These are phyloP conservation scores for Boletus rex-veris DNA, from an alignment of 768 basidiomycete species.

Conservation along the genomic window DNA sequence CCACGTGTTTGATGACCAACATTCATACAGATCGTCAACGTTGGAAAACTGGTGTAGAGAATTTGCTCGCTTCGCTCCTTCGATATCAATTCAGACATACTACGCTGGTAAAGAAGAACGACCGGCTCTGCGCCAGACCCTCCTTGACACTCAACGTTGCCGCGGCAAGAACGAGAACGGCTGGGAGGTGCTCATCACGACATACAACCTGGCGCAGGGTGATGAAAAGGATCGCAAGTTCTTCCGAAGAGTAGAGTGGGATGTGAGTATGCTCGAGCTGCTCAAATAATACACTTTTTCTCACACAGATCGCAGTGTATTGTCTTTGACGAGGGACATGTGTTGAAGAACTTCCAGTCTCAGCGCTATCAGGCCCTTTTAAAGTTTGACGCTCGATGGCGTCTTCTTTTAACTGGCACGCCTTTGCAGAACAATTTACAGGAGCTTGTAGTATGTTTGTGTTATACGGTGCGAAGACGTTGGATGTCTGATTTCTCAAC, in stretches of 20 bases:
- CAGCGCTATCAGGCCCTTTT: constrained; percentile 90
- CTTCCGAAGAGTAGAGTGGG: constrained; percentile 87
- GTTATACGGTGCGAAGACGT: constrained; percentile 1
- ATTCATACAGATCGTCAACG: constrained; percentile 72
- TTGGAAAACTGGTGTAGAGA: constrained; percentile 99
- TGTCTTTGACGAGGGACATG: constrained; percentile 96
- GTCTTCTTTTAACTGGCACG: constrained; percentile 90
- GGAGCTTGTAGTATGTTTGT: constrained; percentile 73
- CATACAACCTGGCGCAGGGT: constrained; percentile 92
- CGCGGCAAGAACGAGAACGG: constrained; percentile 50
- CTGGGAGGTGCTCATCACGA: constrained; percentile 94
- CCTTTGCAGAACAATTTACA: constrained; percentile 91
- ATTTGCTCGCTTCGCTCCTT: constrained; percentile 86
- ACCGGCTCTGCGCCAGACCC: constrained; percentile 62
- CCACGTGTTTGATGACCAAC: constrained; percentile 5
- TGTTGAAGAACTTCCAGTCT: constrained; percentile 97
- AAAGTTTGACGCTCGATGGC: constrained; percentile 83
- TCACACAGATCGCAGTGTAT: constrained; percentile 56
- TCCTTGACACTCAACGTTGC: constrained; percentile 56
- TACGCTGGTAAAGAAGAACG: constrained; percentile 93
- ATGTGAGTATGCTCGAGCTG: constrained; percentile 53
- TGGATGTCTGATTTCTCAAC: constrained; percentile 2
- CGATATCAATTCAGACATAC: constrained; percentile 83
- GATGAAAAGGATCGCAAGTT: constrained; percentile 87
- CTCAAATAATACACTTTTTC: background rate